Evolutionary conservation across 2,329 filamentous ascomycete genomes (phyloP).

Genomic region (Curvularia sp.): DNA sequence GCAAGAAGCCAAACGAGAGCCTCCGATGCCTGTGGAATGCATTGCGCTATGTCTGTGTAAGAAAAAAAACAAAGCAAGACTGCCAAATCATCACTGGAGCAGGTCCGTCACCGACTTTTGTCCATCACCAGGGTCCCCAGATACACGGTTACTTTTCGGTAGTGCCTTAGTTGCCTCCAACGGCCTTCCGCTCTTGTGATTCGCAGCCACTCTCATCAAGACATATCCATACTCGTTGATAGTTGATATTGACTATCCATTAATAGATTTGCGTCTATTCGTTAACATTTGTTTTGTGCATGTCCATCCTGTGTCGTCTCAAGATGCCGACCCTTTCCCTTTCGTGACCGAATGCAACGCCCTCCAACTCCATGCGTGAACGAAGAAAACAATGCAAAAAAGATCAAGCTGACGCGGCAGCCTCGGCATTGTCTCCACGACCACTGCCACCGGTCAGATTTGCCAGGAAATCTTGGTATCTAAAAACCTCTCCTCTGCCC

Average conservation of each 20-base stretch:
- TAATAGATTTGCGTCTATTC: neutral
- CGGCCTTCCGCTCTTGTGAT: neutral
- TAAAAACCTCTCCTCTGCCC: slow-evolving; percentile 83
- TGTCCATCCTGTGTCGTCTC: neutral
- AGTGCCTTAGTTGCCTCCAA: neutral
- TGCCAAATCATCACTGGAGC: neutral
- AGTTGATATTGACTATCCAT: neutral
- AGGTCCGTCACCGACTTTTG: slow-evolving; percentile 7
- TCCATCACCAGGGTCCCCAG: neutral
- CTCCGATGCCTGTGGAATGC: neutral
- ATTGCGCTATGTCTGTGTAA: neutral
- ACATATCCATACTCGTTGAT: neutral
- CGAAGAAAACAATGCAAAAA: neutral
- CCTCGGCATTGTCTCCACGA: slow-evolving; percentile 32
- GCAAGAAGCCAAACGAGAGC: neutral
- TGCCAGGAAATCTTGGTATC: slow-evolving; percentile 88
- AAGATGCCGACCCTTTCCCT: neutral
- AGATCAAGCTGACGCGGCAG: slow-evolving; percentile 1
- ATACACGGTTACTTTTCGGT: neutral
- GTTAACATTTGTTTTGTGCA: slow-evolving; percentile 1
- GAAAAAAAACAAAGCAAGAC: neutral
- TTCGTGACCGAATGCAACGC: neutral
- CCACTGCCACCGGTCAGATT: slow-evolving; percentile 51
- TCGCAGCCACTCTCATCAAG: neutral
- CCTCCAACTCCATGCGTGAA: neutral